Evolutionary conservation across 805 yeast species (phyloP), one percentile per base, ranked within the genome.

Genomic region (Candida chauliodis): DNA sequence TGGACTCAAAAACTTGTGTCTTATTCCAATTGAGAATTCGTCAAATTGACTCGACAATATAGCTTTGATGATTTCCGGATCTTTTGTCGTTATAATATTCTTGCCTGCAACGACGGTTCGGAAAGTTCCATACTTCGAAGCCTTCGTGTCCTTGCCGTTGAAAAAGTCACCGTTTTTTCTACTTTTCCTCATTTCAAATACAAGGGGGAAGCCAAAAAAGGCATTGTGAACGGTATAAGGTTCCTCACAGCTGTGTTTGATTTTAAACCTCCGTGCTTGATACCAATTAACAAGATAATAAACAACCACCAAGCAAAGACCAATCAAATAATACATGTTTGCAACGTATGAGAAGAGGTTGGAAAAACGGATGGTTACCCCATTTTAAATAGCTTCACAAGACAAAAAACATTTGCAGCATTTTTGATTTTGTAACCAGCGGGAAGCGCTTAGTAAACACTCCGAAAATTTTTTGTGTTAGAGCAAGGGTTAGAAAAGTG

Each of bases 11-110:
- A 61, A 66, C 5, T 51, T 44, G 41, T 63, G 63, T 52, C 73
- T 59, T 19, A 48, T 41, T 1, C 71, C 73, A 38, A 66, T 52
- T 34, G 55, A 57, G 38, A 63, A 66, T 33, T 66, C 71, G 40
- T 58, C 58, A 42, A 65, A 66, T 37, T 64, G 71, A n/a, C 19
- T 20, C 13, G 71, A 64, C 24, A 69, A 67, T 47, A 66, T 36
- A 6, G 71, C 70, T 44, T 65, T 66, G 37, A 65, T 51, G 44
- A 63, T 65, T 38, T 65, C 71, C 5, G 71, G 71, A 35, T 66
- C 71, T 34, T 43, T 47, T 11, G 71, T 34, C 5, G 37, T 8
- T 23, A 34, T 19, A 13, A 15, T 18, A 17, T n/a, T 26, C 17
- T 11, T 14, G 15, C 37, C 37, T 11, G 22, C 29, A 16, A 33